Evolutionary conservation across 139 green algal species (phyloP), one percentile per base, ranked within the genome.

Genomic region (Chlorella sp.): DNA sequence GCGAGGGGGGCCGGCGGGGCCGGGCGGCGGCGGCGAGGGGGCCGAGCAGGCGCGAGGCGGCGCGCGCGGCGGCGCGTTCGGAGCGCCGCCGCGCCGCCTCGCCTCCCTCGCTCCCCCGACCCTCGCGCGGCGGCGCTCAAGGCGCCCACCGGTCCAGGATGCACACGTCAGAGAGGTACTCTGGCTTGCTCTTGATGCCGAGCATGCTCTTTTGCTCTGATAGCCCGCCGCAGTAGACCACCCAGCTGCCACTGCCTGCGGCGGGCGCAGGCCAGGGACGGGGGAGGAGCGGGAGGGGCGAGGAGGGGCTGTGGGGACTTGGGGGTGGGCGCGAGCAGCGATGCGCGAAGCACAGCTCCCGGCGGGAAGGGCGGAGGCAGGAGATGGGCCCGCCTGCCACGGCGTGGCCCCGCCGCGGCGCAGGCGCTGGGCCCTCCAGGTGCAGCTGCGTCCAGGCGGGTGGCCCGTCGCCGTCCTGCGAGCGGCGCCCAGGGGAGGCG

Each of bases 371-470:
- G 36, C 3, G 23, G n/a, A n/a, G n/a, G n/a, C n/a, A n/a, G n/a
- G n/a, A n/a, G n/a, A n/a, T n/a, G n/a, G n/a, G 4, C 66, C 11
- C 45, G 63, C 67, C 67, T 40, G 69, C 74, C 21, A 88, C 74
- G 5, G 83, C 73, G 73, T 92, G 86, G 17, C 87, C 89, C 56
- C 90, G 88, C 12, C 89, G 76, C 0, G 88, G 71, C 5, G 73
- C 2, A 3, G 89, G 88, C 8, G 79, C 40, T 0, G 71, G 63
- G 5, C 84, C 84, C 12, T 83, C 73, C 55, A 89, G 61, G 17
- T 83, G 71, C 36, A 94, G 79, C 55, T 83, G 89, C 0, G 84
- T 91, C 89, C 89, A 94, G 38, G 68, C 48, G 8, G 36, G 63
- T 17, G 60, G 36, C 2, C 40, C 69, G 3, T 55, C 41, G 19